These are phyloP conservation scores for Populus hybrid DNA, from an alignment of 441 rosid genomes.

Conservation along the genomic window DNA sequence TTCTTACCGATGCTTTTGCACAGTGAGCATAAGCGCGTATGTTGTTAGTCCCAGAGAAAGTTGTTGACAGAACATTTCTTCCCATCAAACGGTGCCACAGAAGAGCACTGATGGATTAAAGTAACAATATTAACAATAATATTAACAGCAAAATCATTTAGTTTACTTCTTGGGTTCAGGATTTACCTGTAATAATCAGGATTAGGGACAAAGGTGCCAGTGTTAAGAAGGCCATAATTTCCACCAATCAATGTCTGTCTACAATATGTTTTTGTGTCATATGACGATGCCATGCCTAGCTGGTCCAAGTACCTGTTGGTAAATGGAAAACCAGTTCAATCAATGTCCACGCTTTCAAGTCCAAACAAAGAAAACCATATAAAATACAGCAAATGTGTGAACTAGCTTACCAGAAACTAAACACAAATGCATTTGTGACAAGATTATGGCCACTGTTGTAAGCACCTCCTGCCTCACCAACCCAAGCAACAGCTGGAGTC, in stretches of 20 bases:
- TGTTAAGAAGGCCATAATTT: slow-evolving; percentile 83
- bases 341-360: background rate
- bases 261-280: slow-evolving; percentile 82
- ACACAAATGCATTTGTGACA: slow-evolving; percentile 86
- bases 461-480: slow-evolving; percentile 96
- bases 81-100: slow-evolving; percentile 93
- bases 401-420: slow-evolving; percentile 72
- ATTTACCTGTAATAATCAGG: slow-evolving; percentile 91
- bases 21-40: slow-evolving; percentile 80
- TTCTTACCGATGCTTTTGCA: slow-evolving; percentile 68
- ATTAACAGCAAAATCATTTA: background rate
- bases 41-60: slow-evolving; percentile 58
- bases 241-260: slow-evolving; percentile 90
- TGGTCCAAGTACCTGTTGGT: slow-evolving; percentile 86
- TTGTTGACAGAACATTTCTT: slow-evolving; percentile 56
- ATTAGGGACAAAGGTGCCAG: slow-evolving; percentile 69
- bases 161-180: background rate
- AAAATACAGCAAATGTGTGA: background rate
- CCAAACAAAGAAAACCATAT: background rate
- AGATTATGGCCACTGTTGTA: no score
- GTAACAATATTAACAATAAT: background rate
- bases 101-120: slow-evolving; percentile 53
- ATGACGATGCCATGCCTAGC: slow-evolving; percentile 76
- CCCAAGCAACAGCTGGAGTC: slow-evolving; percentile 70
- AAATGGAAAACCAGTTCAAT: background rate